Evolutionary conservation across 495 filamentous ascomycete genomes (phyloP).

Genomic region (Aspergillus incahuasiensis): DNA sequence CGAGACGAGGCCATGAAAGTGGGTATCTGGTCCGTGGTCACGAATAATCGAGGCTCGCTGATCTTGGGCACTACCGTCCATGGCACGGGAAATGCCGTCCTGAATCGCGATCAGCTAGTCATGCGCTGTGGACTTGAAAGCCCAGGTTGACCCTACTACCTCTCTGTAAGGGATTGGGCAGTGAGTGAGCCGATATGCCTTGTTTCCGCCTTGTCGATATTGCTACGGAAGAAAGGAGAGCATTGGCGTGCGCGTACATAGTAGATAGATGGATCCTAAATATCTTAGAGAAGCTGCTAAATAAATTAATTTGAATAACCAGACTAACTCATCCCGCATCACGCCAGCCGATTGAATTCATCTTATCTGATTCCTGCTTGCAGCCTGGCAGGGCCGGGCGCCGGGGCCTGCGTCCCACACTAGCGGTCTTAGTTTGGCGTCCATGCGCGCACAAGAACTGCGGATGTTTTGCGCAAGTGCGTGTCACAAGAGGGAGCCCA

Average conservation of each 20-base stretch:
- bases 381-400: too few species aligned
- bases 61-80: background rate
- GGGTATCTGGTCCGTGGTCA: background rate
- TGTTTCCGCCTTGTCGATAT: too few species aligned
- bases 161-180: background rate
- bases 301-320: too few species aligned
- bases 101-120: background rate
- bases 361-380: constrained; percentile 23
- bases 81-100: background rate
- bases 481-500: background rate
- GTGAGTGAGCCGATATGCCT: background rate
- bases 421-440: constrained; percentile 7
- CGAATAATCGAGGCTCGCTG: background rate
- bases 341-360: constrained; percentile 19
- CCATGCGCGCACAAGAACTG: constrained; percentile 7
- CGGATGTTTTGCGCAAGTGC: background rate
- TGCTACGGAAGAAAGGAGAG: too few species aligned
- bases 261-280: too few species aligned
- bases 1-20: background rate
- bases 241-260: too few species aligned
- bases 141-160: background rate
- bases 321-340: background rate
- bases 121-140: background rate
- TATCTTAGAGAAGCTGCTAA: too few species aligned
- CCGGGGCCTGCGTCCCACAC: background rate